Base-by-base conservation (phyloP, 495 filamentous ascomycete genomes). In the Amniculicola lignicola region DNA sequence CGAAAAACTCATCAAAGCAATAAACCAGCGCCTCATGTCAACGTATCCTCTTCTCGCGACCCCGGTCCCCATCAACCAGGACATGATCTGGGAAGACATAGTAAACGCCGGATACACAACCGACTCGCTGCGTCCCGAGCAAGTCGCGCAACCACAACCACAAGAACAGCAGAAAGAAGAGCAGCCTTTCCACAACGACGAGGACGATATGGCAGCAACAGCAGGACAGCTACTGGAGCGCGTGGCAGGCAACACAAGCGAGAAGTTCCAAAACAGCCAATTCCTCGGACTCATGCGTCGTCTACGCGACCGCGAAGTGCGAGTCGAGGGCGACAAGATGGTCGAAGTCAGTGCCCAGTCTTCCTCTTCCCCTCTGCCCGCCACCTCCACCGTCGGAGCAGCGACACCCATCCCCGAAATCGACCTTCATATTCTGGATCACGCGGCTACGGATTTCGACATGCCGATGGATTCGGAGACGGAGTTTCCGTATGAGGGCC, bases 211-310 rank as follows among this genome's bases (percentile, higher is more conserved):
- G 24, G 83, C 86, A 15, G 73, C 75, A 29, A 89, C 87, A 2
- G 88, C 88, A 6, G 86, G 80, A 16, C 73, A 83, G 40, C 72
- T 93, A 3, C 74, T 93, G 3, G 79, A 88, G n/a, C 83, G 76
- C 35, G 77, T 93, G 9, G 74, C 80, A 25, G 72, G 83, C 56
- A 82, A 93, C 47, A 76, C 79, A 57, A 84, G 74, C 54, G 64
- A 80, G 44, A 91, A 93, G 61, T 91, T 91, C 65, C 79, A 84
- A 63, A 77, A 90, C 62, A 90, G 87, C 68, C 81, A 80, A 50
- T 93, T 93, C 62, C 74, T 91, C 15, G 78, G 78, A 7, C 69
- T 93, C 59, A 91, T 93, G 88, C 81, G 86, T 36, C 66, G 61
- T 22, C 60, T 74, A 11, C 63, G 70, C 12, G 71, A 74, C 41